phyloP scores from a whole-genome alignment of 2,329 filamentous ascomycete species.

The Scedosporium apiospermum region DNA sequence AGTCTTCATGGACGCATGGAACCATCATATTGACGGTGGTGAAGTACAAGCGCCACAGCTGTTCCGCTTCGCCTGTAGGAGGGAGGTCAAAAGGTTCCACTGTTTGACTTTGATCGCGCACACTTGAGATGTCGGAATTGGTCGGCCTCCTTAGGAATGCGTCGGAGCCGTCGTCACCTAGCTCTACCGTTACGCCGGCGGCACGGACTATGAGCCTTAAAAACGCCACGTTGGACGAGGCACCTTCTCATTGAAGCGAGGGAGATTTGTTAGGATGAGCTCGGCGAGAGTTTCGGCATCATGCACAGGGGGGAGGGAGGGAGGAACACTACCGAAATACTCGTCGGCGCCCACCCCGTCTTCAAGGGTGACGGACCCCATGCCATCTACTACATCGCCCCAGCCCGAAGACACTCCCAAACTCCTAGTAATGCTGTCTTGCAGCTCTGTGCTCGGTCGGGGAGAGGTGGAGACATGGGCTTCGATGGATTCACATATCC shows the following conservation, averaged over 20 bases:
- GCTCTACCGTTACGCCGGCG: neutral
- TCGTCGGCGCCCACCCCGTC: neutral
- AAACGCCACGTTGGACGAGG: constrained; percentile 1
- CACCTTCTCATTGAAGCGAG: neutral
- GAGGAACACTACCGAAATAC: neutral
- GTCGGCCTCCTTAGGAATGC: neutral
- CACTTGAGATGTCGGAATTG: neutral
- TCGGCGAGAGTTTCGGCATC: neutral
- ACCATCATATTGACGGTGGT: neutral
- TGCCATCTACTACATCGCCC: neutral
- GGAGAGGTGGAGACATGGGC: neutral
- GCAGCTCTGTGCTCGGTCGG: neutral
- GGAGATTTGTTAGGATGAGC: no score
- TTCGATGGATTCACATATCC: neutral
- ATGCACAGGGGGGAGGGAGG: neutral
- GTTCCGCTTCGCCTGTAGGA: neutral
- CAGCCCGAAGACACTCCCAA: neutral
- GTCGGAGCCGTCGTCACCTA: neutral
- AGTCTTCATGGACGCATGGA: constrained; percentile 1
- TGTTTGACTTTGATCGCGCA: neutral
- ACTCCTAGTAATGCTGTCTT: neutral
- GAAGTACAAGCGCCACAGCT: neutral
- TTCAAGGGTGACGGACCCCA: neutral
- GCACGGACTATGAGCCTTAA: neutral
- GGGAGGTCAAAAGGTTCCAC: neutral